These are phyloP conservation scores for Fusarium temperatum DNA, from an alignment of 2,329 filamentous ascomycete genomes.

Conservation along the genomic window DNA sequence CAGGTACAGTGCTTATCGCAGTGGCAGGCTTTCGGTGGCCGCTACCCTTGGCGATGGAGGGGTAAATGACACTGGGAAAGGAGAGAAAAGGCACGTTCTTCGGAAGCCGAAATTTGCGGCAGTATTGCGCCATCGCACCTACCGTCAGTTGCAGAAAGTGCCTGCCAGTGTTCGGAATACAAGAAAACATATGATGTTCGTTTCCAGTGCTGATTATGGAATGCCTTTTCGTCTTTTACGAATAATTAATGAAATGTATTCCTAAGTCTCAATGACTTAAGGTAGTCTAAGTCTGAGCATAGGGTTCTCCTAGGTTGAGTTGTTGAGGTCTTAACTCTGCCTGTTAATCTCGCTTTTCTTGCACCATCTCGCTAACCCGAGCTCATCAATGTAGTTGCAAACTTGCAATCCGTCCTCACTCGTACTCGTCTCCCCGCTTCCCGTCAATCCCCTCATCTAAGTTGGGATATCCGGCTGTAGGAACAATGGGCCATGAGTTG, in stretches of 20 bases:
- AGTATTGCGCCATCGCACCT: conserved; percentile 43
- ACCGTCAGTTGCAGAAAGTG: conserved; percentile 5
- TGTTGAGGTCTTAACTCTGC: neutral
- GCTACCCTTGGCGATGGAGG: conserved; percentile 30
- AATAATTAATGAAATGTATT: neutral
- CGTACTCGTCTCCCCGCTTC: conserved; percentile 30
- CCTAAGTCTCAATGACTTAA: neutral
- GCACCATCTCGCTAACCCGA: neutral
- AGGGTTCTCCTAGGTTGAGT: neutral
- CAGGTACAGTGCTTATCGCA: conserved; percentile 33
- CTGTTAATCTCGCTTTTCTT: neutral
- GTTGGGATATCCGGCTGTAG: conserved; percentile 17
- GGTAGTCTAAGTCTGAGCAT: neutral
- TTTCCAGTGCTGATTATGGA: neutral
- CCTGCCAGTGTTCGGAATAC: neutral
- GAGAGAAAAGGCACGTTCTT: conserved; percentile 21
- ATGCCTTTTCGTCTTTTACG: neutral
- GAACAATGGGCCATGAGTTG: conserved; percentile 16
- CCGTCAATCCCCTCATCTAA: conserved; percentile 12
- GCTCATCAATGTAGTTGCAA: neutral
- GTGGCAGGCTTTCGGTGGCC: conserved; percentile 28
- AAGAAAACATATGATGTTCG: neutral
- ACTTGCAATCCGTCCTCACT: conserved; percentile 13
- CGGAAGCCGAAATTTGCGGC: conserved; percentile 25
- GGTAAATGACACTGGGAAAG: conserved; percentile 34